Percentiles rank a stretch among this genome's conserved stretches.
Evolutionary conservation across 345 rosid species (phyloP).

Genomic region (Lagerstroemia speciosa): DNA sequence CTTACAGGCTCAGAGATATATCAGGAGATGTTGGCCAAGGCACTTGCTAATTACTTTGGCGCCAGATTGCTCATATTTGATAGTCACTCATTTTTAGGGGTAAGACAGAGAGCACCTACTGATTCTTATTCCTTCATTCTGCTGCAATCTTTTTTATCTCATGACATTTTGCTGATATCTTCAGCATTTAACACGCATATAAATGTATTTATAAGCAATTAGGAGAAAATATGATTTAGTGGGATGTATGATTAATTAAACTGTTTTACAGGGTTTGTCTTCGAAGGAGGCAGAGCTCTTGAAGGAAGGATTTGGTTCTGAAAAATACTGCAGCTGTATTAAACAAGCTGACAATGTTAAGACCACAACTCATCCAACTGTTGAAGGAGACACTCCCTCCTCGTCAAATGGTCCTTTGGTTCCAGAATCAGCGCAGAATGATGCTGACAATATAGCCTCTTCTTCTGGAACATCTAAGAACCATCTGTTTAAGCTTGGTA

Average conservation of each 20-base stretch:
- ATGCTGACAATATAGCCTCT: slow-evolving; percentile 39
- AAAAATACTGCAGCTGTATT: slow-evolving; percentile 41
- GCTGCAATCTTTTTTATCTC: neutral
- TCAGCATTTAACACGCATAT: neutral
- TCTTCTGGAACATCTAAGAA: slow-evolving; percentile 40
- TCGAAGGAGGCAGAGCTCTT: slow-evolving; percentile 68
- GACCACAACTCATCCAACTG: slow-evolving; percentile 28
- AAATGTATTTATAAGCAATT: neutral
- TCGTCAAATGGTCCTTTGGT: slow-evolving; percentile 33
- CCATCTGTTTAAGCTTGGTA: slow-evolving; percentile 61
- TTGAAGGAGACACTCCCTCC: slow-evolving; percentile 51
- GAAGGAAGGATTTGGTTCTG: slow-evolving; percentile 54
- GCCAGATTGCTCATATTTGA: slow-evolving; percentile 84
- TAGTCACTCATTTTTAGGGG: slow-evolving; percentile 67
- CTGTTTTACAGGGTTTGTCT: slow-evolving; percentile 47
- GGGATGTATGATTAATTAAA: neutral
- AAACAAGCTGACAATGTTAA: slow-evolving; percentile 46
- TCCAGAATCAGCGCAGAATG: slow-evolving; percentile 55
- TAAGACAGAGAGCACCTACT: slow-evolving; percentile 30
- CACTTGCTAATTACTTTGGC: slow-evolving; percentile 71
- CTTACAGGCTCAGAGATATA: slow-evolving; percentile 80
- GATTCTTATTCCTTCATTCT: neutral
- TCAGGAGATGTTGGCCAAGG: slow-evolving; percentile 84
- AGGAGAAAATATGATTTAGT: neutral
- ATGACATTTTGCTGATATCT: neutral